Conservation (phyloP, 2,329 filamentous ascomycete species). For the Colletotrichum musicola region DNA sequence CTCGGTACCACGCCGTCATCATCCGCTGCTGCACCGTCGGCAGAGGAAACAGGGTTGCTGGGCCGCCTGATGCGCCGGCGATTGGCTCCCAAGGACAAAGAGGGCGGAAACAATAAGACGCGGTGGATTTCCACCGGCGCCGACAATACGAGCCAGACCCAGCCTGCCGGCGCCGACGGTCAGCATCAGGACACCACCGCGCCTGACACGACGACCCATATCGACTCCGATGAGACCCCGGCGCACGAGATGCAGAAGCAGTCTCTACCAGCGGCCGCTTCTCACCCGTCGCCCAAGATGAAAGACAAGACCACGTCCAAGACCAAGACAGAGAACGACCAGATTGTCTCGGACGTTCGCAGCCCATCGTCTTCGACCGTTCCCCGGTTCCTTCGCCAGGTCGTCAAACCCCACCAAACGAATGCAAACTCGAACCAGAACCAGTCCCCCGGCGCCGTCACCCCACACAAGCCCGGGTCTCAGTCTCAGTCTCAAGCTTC, state of each 20-base stretch:
- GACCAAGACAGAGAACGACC: background rate
- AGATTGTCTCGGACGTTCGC: conserved; percentile 14
- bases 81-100: conserved; percentile 26
- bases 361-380: conserved; percentile 12
- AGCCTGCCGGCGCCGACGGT: background rate
- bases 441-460: conserved; percentile 4
- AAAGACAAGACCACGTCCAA: background rate
- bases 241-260: conserved; percentile 10
- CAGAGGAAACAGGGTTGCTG: conserved; percentile 28
- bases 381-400: conserved; percentile 28
- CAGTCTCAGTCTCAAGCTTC: background rate
- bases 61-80: conserved; percentile 32
- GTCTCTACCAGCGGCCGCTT: conserved; percentile 16
- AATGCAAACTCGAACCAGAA: conserved; percentile 5
- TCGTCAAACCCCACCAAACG: conserved; percentile 8
- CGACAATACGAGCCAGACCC: conserved; percentile 9
- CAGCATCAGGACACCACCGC: background rate
- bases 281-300: conserved; percentile 9
- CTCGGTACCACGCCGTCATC: conserved; percentile 13
- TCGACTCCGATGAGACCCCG: background rate
- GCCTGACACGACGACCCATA: background rate
- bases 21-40: conserved; percentile 17
- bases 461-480: background rate
- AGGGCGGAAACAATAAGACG: conserved; percentile 24
- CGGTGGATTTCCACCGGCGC: conserved; percentile 1